These are phyloP conservation scores for Paramecium sonneborni DNA, from an alignment of 73 alveolate genomes.

Conservation along the genomic window DNA sequence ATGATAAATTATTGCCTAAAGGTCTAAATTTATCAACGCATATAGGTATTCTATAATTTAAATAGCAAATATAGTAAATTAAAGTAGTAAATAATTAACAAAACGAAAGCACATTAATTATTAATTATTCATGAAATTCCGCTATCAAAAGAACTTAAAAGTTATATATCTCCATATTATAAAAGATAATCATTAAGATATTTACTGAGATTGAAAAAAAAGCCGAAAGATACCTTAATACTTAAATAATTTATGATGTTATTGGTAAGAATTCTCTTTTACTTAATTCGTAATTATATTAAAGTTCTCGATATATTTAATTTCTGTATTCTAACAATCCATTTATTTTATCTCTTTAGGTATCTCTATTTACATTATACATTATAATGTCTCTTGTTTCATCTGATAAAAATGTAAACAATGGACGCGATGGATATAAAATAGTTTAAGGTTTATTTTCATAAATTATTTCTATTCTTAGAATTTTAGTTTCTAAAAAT, in stretches of 20 bases:
- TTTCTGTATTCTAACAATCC: slow-evolving; percentile 33
- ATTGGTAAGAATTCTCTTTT: slow-evolving; percentile 31
- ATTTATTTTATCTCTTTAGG: slow-evolving; percentile 61
- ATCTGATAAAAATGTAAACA: slow-evolving; percentile 51
- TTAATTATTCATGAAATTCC: slow-evolving; percentile 8
- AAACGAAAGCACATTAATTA: slow-evolving; percentile 12
- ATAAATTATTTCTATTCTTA: slow-evolving; percentile 47
- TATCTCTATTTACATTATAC: slow-evolving; percentile 54
- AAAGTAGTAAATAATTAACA: slow-evolving; percentile 32
- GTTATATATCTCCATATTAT: not conserved
- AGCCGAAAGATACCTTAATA: not conserved
- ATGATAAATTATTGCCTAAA: not conserved
- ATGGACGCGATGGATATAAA: slow-evolving; percentile 52
- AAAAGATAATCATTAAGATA: not conserved
- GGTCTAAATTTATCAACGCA: not conserved
- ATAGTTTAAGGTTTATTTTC: not conserved
- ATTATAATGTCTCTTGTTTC: slow-evolving; percentile 46
- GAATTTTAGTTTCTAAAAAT: not conserved
- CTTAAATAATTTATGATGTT: slow-evolving; percentile 1
- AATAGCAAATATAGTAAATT: slow-evolving; percentile 27
- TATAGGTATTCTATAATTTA: not conserved
- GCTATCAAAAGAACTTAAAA: not conserved
- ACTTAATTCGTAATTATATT: slow-evolving; percentile 55
- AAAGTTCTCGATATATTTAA: slow-evolving; percentile 27
- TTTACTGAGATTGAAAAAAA: slow-evolving; percentile 41